Evolutionary conservation across 441 rosid species (phyloP).

Genomic region (Populus tomentosa): DNA sequence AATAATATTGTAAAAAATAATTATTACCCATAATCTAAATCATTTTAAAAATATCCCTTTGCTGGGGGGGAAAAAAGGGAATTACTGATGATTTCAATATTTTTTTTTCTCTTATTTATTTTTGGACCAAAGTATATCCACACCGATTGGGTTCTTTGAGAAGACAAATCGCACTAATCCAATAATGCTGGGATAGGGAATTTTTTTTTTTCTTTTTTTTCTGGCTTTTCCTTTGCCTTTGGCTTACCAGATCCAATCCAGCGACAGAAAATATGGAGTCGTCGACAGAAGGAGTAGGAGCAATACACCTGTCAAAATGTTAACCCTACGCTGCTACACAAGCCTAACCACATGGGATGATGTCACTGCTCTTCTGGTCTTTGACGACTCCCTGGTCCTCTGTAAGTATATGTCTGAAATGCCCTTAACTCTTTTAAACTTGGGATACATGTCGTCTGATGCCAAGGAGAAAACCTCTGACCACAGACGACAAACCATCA

Average conservation of each 20-base stretch:
- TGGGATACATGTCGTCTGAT: neutral
- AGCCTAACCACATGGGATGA: neutral
- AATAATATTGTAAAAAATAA: too few species aligned
- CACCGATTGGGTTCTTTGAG: neutral
- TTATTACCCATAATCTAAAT: too few species aligned
- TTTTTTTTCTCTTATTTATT: too few species aligned
- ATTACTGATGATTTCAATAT: neutral
- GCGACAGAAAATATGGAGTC: neutral
- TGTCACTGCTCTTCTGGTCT: neutral
- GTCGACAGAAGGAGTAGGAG: neutral
- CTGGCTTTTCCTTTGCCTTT: too few species aligned
- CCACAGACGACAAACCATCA: neutral
- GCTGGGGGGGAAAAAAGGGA: neutral
- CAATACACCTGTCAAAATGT: neutral
- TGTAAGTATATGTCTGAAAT: too few species aligned
- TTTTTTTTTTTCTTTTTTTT: too few species aligned
- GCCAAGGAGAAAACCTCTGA: neutral
- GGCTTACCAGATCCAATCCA: too few species aligned
- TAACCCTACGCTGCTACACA: neutral
- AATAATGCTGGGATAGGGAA: too few species aligned
- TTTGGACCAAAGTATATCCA: too few species aligned
- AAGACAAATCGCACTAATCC: neutral
- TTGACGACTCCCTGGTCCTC: neutral
- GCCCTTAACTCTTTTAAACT: too few species aligned
- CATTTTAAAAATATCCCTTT: too few species aligned